Conservation (phyloP, 1,284 basidiomycete species). For the Rhizoctonia solani region DNA sequence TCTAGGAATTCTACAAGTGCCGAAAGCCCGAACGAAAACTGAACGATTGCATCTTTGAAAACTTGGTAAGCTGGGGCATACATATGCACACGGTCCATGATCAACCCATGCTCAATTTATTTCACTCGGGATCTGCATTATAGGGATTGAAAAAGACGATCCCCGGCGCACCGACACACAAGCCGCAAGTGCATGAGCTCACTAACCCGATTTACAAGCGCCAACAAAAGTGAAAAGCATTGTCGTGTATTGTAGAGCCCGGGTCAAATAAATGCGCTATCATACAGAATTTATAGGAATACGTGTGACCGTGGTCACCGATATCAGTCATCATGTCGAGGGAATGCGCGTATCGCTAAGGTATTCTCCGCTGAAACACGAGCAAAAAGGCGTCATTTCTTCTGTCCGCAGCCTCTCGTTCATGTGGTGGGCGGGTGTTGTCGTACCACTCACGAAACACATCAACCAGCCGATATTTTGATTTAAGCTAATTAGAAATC, state of each 20-base stretch:
- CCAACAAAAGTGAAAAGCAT: conserved; percentile 73
- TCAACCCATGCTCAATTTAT: conserved; percentile 14
- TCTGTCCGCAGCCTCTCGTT: neutral
- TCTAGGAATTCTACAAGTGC: conserved; percentile 87
- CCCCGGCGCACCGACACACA: conserved; percentile 85
- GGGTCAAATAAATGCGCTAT: neutral
- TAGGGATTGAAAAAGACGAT: conserved; percentile 93
- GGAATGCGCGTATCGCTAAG: too few relatives aligned
- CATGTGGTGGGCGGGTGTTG: neutral
- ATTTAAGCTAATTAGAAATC: too few relatives aligned
- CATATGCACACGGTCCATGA: conserved; percentile 38
- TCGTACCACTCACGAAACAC: neutral
- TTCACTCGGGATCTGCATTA: conserved; percentile 4
- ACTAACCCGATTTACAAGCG: conserved; percentile 79
- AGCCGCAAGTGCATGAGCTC: conserved; percentile 89
- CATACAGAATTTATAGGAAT: too few relatives aligned
- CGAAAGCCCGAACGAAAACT: conserved; percentile 87
- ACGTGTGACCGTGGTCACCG: too few relatives aligned
- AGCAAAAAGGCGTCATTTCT: neutral
- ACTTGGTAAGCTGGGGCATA: conserved; percentile 87
- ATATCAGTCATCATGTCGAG: too few relatives aligned
- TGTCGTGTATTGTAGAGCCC: conserved; percentile 2
- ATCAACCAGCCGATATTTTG: too few relatives aligned
- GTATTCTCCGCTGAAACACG: neutral
- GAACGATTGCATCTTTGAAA: conserved; percentile 97